Evolutionary conservation across 371 early-diverging fungal species (phyloP).

Genomic region (Syncephalastrum racemosum): DNA sequence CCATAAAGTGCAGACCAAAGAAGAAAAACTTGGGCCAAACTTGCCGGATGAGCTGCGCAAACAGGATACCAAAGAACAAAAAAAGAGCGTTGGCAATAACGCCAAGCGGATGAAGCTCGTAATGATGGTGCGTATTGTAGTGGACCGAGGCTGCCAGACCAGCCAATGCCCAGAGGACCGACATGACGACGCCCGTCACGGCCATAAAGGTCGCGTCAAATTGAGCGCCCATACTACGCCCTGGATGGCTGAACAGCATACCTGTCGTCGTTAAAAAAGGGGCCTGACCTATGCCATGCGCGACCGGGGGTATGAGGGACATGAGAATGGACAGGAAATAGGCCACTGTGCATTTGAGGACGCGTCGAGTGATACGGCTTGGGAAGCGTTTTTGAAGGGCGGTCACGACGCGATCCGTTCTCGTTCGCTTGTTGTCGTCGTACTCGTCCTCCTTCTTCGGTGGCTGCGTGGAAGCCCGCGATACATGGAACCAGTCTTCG

Average conservation of each 20-base stretch:
- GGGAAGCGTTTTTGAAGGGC: constrained; percentile 37
- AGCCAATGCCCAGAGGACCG: constrained; percentile 21
- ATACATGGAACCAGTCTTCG: constrained; percentile 15
- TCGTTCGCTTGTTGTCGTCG: too few relatives aligned
- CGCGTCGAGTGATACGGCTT: constrained; percentile 50
- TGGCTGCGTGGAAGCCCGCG: constrained; percentile 1
- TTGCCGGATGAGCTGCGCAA: constrained; percentile 24
- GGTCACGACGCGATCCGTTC: background rate
- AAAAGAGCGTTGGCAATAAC: constrained; percentile 8
- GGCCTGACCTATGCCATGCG: constrained; percentile 34
- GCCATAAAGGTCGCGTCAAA: constrained; percentile 42
- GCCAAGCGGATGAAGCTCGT: constrained; percentile 4
- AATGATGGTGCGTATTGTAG: constrained; percentile 25
- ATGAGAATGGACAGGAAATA: constrained; percentile 44
- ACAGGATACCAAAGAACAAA: constrained; percentile 17
- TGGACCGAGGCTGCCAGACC: constrained; percentile 20
- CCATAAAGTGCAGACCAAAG: constrained; percentile 34
- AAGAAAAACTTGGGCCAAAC: constrained; percentile 25
- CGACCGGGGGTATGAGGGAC: constrained; percentile 39
- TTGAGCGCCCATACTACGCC: constrained; percentile 47
- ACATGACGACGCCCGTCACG: constrained; percentile 25
- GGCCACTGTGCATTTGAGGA: constrained; percentile 53
- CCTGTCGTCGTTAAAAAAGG: constrained; percentile 45
- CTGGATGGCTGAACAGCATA: constrained; percentile 43
- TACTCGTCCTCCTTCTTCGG: background rate